A percentile compares a stretch with the other conserved stretches of the same genome.
Conservation (phyloP, 768 basidiomycete genomes). For the Mycena amicta region DNA sequence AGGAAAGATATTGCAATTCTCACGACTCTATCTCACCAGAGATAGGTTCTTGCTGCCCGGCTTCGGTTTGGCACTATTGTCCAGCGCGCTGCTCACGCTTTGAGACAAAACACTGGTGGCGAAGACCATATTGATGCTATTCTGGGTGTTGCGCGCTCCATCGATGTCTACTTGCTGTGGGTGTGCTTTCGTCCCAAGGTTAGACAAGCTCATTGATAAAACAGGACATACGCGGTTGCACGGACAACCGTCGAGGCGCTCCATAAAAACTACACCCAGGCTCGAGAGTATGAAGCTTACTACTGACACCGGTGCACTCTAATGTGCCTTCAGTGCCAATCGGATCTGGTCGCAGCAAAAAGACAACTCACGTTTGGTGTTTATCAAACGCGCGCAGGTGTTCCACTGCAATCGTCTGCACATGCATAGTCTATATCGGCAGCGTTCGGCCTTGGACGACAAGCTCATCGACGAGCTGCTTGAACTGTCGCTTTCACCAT, state of each 20-base stretch:
- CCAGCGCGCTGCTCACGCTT: slow-evolving; percentile 63
- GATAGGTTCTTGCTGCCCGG: slow-evolving; percentile 39
- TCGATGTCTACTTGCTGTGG: slow-evolving; percentile 69
- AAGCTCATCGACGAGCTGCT: slow-evolving; percentile 65
- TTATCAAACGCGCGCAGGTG: slow-evolving; percentile 76
- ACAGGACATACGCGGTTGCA: slow-evolving; percentile 61
- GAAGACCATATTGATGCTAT: slow-evolving; percentile 91
- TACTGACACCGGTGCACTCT: background rate
- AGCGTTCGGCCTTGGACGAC: slow-evolving; percentile 76
- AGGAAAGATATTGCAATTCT: slow-evolving; percentile 22
- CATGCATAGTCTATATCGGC: slow-evolving; percentile 75
- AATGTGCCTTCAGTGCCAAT: slow-evolving; percentile 47
- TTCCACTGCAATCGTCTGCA: slow-evolving; percentile 78
- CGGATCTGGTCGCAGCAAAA: slow-evolving; percentile 73
- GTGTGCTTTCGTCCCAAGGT: background rate
- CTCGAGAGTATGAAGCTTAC: slow-evolving; percentile 53
- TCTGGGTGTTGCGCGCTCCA: slow-evolving; percentile 66
- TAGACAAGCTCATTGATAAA: background rate
- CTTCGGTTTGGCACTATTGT: slow-evolving; percentile 67
- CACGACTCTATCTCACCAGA: background rate
- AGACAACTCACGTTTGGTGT: slow-evolving; percentile 72
- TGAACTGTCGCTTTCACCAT: slow-evolving; percentile 78
- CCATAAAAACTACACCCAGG: slow-evolving; percentile 68
- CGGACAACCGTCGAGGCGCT: slow-evolving; percentile 59
- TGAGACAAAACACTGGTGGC: slow-evolving; percentile 61